Evolutionary conservation across 257 asterid species (phyloP).

Genomic region (Nicotiana tomentosiformis): DNA sequence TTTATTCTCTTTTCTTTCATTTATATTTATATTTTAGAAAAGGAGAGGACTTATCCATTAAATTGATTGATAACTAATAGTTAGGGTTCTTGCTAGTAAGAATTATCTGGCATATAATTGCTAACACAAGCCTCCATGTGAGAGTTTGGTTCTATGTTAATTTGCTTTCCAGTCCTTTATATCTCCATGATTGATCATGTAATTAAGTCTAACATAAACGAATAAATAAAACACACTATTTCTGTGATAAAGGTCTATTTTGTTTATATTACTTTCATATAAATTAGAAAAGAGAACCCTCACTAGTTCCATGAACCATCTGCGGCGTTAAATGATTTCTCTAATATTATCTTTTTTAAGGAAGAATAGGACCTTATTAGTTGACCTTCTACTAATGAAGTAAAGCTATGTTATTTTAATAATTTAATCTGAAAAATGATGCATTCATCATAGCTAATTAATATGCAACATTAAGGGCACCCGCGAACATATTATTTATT

Average conservation of each 20-base stretch:
- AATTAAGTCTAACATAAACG: background rate
- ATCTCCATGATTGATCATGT: background rate
- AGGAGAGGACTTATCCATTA: background rate
- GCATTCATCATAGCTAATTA: background rate
- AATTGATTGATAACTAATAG: background rate
- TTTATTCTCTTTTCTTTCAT: background rate
- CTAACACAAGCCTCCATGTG: constrained; percentile 2
- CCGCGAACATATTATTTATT: background rate
- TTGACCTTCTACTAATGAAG: background rate
- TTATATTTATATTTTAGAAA: background rate
- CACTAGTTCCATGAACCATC: background rate
- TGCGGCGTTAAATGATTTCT: background rate
- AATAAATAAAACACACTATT: background rate
- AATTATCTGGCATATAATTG: background rate
- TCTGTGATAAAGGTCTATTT: background rate
- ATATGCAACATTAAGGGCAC: background rate
- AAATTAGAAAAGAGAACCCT: background rate
- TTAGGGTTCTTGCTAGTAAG: background rate
- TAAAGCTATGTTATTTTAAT: background rate
- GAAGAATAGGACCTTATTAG: background rate
- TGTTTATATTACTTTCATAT: background rate
- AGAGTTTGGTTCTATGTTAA: background rate
- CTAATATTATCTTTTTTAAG: background rate
- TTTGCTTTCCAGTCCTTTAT: background rate
- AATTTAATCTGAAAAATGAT: background rate